Conservation (phyloP, 139 green algal genomes). For the Volvox africanus region DNA sequence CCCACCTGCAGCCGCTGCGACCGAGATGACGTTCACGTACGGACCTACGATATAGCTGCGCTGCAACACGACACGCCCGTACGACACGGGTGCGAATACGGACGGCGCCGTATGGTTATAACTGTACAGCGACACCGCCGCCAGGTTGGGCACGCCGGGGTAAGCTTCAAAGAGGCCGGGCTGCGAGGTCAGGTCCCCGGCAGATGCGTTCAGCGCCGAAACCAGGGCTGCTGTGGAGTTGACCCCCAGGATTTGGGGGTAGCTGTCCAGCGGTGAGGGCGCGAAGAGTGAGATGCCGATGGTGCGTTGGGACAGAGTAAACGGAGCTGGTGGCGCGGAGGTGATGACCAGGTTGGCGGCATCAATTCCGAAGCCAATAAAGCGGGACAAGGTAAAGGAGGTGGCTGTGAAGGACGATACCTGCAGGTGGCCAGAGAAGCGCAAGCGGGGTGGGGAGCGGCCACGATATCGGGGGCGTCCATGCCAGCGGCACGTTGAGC, state of each 20-base stretch:
- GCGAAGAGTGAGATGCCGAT: neutral
- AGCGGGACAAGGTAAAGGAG: neutral
- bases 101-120: neutral
- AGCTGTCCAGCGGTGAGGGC: neutral
- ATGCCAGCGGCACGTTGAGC: too few relatives aligned
- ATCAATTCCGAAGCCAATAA: neutral
- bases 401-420: neutral
- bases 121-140: constrained; percentile 12
- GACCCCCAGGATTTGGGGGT: constrained; percentile 24
- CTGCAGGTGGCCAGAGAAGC: neutral
- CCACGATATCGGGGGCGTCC: too few relatives aligned
- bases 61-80: constrained; percentile 6
- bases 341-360: constrained; percentile 20
- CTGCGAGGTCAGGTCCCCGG: neutral
- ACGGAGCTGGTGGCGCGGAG: neutral
- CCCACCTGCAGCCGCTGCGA: neutral
- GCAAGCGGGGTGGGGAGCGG: too few relatives aligned
- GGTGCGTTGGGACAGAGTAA: neutral
- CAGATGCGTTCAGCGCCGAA: neutral
- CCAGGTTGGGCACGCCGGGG: neutral
- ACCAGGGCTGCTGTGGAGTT: neutral
- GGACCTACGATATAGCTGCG: constrained; percentile 16
- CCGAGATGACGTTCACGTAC: neutral
- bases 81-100: constrained; percentile 9
- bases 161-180: neutral